These are phyloP conservation scores for Escovopsis weberi DNA, from an alignment of 2,329 filamentous ascomycete genomes.

Conservation along the genomic window DNA sequence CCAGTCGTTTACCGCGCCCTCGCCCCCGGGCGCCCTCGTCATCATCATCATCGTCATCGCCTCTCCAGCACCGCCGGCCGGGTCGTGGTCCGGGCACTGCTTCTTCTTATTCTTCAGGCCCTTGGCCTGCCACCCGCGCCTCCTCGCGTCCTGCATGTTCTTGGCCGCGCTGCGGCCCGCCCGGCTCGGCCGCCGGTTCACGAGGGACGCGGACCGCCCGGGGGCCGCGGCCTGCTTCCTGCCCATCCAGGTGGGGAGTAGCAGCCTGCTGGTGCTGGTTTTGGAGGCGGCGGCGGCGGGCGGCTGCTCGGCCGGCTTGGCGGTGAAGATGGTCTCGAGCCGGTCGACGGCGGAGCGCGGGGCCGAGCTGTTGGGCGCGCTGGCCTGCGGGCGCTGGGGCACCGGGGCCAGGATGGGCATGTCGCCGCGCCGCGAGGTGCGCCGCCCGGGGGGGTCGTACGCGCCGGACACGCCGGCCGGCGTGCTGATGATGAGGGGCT, in stretches of 20 bases:
- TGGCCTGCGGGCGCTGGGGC: constrained; percentile 33
- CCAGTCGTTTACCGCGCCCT: constrained; percentile 23
- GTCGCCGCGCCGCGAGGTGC: constrained; percentile 21
- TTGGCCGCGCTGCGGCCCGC: constrained; percentile 46
- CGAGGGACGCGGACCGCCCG: constrained; percentile 24
- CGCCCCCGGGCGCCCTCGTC: constrained; percentile 21
- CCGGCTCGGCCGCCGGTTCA: constrained; percentile 36
- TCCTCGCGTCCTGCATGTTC: constrained; percentile 47
- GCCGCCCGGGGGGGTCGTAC: constrained; percentile 30
- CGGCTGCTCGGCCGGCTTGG: background rate
- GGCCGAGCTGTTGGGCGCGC: constrained; percentile 11
- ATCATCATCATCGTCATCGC: constrained; percentile 16
- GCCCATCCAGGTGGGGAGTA: constrained; percentile 19
- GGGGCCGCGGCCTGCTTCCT: constrained; percentile 20
- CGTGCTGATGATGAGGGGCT: constrained; percentile 47
- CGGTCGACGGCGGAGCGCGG: constrained; percentile 35
- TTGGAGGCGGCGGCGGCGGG: constrained; percentile 3
- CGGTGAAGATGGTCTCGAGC: constrained; percentile 40
- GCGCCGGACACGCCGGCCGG: constrained; percentile 39
- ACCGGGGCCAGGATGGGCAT: constrained; percentile 38
- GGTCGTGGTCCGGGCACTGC: background rate
- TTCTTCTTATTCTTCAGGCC: constrained; percentile 26
- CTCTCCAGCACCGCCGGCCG: background rate
- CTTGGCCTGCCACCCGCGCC: constrained; percentile 36
- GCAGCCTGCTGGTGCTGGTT: constrained; percentile 8